Evolutionary conservation across 2,329 filamentous ascomycete species (phyloP), one percentile per base, ranked within the genome.

Genomic region (Trichophyton simii): DNA sequence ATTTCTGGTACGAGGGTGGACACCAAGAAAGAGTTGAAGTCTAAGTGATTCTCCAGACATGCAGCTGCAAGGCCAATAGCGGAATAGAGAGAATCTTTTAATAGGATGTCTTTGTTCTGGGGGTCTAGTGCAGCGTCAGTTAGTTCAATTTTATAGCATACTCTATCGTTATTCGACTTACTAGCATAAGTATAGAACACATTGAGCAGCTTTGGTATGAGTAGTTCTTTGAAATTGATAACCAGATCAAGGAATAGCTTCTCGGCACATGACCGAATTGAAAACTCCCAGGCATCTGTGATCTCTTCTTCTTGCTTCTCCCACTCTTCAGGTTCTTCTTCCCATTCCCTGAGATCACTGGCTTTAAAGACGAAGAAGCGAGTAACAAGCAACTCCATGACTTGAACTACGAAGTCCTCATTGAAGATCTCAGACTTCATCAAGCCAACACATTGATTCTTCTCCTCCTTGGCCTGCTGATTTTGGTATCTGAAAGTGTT

Each of bases 251-350:
- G 80, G 73, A 97, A 96, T 13, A 99, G 80, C 73, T 91, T 95
- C 74, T 99, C 94, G 0, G 94, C 87, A 71, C 92, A 97, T 1
- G 91, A 89, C 36, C 92, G 85, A 60, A 97, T 87, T 62, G 92
- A 89, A 77, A 91, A 96, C 69, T 97, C 91, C 82, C 88, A 97
- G 1, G 88, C 89, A 67, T 90, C 88, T 41, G 88, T 86, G 63
- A 89, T 84, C 63, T 87, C 88, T 68, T 95, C 90, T 76, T 96
- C 91, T 68, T 87, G 85, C 65, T 88, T 86, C 72, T 96, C 92
- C 91, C 94, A 99, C 60, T 95, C 91, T 72, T 99, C 90, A 0
- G 92, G 90, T 62, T 96, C 91, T 69, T 95, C 87, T 70, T 95
- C 87, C 94, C 94, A 99, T 62, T 90, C 87, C 64, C 90, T 85